Percentiles rank a stretch among this genome's conserved stretches.
Conservation (phyloP, 768 basidiomycete genomes). For the Thelephora aurantiotincta region DNA sequence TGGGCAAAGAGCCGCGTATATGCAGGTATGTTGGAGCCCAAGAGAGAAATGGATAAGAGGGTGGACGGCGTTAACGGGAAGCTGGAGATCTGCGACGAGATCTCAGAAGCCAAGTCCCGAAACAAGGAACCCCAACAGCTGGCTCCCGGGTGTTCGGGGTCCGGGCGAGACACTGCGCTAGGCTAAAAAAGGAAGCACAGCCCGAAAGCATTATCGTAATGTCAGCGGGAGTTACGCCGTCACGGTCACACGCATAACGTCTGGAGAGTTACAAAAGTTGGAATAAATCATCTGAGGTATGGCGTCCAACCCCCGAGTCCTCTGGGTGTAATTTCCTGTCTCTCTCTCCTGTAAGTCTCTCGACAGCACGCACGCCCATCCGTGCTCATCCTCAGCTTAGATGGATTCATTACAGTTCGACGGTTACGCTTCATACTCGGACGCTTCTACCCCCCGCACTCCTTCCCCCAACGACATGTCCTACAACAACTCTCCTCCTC, state of each 20-base stretch:
- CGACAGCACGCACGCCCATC: not conserved
- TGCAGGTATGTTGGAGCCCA: too few relatives aligned
- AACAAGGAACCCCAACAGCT: not conserved
- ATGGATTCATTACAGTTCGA: conserved; percentile 40
- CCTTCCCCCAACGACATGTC: conserved; percentile 44
- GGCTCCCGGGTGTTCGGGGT: too few relatives aligned
- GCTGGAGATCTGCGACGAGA: not conserved
- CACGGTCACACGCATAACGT: not conserved
- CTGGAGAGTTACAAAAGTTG: too few relatives aligned
- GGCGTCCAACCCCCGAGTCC: not conserved
- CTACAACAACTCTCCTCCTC: conserved; percentile 14
- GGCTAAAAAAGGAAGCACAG: not conserved
- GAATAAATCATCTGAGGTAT: not conserved
- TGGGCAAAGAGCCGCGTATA: too few relatives aligned
- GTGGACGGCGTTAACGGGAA: not conserved
- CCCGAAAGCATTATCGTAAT: not conserved
- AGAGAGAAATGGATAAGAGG: too few relatives aligned
- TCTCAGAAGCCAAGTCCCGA: not conserved
- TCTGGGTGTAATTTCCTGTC: not conserved
- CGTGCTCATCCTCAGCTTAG: conserved; percentile 8
- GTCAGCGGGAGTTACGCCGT: not conserved
- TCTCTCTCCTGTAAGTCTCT: not conserved
- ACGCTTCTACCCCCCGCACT: conserved; percentile 58
- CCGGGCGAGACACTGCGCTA: not conserved
- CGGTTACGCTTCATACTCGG: conserved; percentile 49